Base-by-base conservation (phyloP, 805 yeast species). In the Tetrapisispora phaffii region DNA sequence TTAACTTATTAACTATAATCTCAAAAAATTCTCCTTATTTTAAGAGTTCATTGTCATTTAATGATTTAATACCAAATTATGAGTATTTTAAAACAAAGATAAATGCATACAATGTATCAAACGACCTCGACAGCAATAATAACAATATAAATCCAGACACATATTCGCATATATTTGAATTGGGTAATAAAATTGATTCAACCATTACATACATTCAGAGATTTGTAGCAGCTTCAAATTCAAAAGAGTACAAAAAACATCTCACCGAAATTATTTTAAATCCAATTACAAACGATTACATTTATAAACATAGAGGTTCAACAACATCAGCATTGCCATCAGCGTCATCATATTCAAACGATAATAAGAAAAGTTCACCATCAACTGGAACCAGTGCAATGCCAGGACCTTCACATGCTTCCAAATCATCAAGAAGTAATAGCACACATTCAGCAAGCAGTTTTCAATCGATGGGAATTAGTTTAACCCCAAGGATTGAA, bases 211-310 rank as follows among this genome's bases (percentile, higher is more conserved):
- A 66, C 20, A 59, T 77, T 7, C 51, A 72, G 28, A 59, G 68
- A 34, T 77, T 64, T 53, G 41, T 75, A 8, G 72, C 79, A 1
- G 75, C 78, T 13, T 60, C 79, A 2, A 75, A 76, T 51, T 67
- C 72, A 33, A 40, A 41, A 0, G 76, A 73, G 33, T 70, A 61
- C 46, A 64, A 59, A 37, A 59, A 60, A 6, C 41, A 28, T 39
- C 12, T 43, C 2, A 44, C 23, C 19, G 37, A 34, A 10, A 26
- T 22, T 12, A 38, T 38, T 9, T 12, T 38, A 38, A 24, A 28
- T 13, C 41, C 41, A 16, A 28, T 34, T 7, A 24, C 22, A 4
- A 28, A 38, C 2, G 10, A 26, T 26, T 38, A 38, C 26, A 13
- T 15, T 12, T 16, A 17, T 38, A 28, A 19, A 13, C 16, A 12